Percentiles rank a stretch among this genome's conserved stretches.
Conservation (phyloP, 2,329 filamentous ascomycete genomes). For the Monosporascus sp. region DNA sequence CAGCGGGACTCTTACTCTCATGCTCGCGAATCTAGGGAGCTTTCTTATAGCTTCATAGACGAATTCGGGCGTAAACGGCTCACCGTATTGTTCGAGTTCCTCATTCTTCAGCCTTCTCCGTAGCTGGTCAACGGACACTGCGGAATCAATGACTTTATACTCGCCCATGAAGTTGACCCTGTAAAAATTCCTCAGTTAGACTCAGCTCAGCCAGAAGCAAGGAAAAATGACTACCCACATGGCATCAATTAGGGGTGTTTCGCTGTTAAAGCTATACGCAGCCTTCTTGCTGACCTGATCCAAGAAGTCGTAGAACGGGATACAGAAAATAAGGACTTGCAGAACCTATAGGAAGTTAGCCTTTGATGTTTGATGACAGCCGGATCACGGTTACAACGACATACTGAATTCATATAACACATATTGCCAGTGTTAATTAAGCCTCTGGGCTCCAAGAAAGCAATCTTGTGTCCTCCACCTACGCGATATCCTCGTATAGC, state of each 20-base stretch:
- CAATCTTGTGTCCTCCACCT: constrained; percentile 57
- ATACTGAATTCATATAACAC: constrained; percentile 99
- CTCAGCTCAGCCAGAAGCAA: neutral
- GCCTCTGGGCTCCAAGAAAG: constrained; percentile 87
- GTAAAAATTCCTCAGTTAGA: constrained; percentile 2
- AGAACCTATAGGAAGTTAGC: constrained; percentile 60
- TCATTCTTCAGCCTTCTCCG: constrained; percentile 69
- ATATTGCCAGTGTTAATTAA: constrained; percentile 97
- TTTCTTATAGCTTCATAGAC: constrained; percentile 90
- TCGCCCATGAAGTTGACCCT: constrained; percentile 96
- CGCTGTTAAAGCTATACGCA: constrained; percentile 87
- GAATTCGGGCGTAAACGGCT: constrained; percentile 87
- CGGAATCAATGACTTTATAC: constrained; percentile 80
- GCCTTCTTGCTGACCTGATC: constrained; percentile 80
- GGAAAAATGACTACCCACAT: constrained; percentile 56
- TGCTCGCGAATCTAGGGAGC: constrained; percentile 81
- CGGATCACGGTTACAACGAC: constrained; percentile 26
- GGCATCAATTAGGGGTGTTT: constrained; percentile 88
- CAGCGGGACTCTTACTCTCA: constrained; percentile 60
- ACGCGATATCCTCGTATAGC: constrained; percentile 70
- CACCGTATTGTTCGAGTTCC: constrained; percentile 84
- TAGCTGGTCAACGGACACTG: constrained; percentile 66
- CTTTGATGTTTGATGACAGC: neutral
- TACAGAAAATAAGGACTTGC: constrained; percentile 90
- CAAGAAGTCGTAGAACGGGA: constrained; percentile 90